Base-by-base conservation (phyloP, 805 yeast species). In the Ogataea pini region DNA sequence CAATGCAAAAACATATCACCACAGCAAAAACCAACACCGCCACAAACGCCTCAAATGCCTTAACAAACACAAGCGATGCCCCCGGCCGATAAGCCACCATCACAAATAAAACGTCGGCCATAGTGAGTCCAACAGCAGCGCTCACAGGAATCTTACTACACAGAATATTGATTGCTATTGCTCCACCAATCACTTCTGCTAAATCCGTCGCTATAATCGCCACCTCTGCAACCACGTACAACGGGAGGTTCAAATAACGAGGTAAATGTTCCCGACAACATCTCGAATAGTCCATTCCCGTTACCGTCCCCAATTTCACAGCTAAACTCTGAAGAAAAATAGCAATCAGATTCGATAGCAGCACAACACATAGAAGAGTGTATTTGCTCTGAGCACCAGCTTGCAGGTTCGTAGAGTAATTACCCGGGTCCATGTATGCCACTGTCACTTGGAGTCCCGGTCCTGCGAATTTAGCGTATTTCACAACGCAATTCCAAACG, bases 181-280 rank as follows among this genome's bases (percentile, higher is more conserved):
- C 79, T n/a, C 76, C 68, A 47, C 80, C 80, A 47, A 76, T 75
- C 31, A 76, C 80, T 56, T 76, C 80, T 8, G 80, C 79, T n/a
- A 75, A 65, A 60, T 76, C 80, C 4, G 80, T 76, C 7, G 80
- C 78, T 14, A 76, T 69, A 36, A 76, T 75, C 44, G 79, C 79
- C 54, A 68, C 62, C 56, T 76, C 80, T 10, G 79, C 78, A 16
- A 72, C 57, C 13, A 72, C 41, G 72, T 77, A 76, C 4, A 76
- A 45, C 4, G 52, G 38, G 28, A 54, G 51, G 52, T 75, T 76
- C 44, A 72, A 48, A 72, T 72, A 65, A 7, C 50, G 41, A 1
- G 80, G 79, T 17, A 73, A 59, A 52, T 64, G 56, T 51, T 67
- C 69, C 32, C 77, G 60, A 49, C 75, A 73, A 49, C 75, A 69